These are phyloP conservation scores for Zygosaccharomyces gambellarensis DNA, from an alignment of 805 yeast species.

Conservation along the genomic window DNA sequence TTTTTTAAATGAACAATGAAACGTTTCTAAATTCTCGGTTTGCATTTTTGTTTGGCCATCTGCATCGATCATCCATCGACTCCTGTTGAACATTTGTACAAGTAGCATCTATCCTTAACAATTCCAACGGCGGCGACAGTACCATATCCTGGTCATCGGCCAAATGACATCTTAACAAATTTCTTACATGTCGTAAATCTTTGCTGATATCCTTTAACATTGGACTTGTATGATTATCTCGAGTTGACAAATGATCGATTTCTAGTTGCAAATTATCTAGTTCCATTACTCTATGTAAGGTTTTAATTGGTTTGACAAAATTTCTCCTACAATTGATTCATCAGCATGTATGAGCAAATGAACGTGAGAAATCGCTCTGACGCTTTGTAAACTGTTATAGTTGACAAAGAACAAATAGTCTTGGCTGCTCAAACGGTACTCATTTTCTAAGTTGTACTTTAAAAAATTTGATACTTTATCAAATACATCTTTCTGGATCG, in stretches of 20 bases:
- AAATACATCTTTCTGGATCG: slow-evolving; percentile 40
- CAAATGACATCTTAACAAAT: neutral
- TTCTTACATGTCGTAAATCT: slow-evolving; percentile 4
- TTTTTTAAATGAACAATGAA: slow-evolving; percentile 14
- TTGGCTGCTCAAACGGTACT: slow-evolving; percentile 20
- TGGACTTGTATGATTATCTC: no score
- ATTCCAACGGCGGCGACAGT: neutral
- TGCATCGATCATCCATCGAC: slow-evolving; percentile 25
- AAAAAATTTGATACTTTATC: slow-evolving; percentile 43
- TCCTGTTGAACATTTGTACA: slow-evolving; percentile 18
- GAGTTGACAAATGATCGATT: neutral
- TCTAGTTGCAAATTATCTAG: slow-evolving; percentile 1
- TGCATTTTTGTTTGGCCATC: slow-evolving; percentile 1
- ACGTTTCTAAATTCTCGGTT: slow-evolving; percentile 14
- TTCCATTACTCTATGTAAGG: neutral
- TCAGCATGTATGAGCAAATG: slow-evolving; percentile 49
- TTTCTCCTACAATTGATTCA: slow-evolving; percentile 1
- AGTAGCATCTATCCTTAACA: slow-evolving; percentile 13
- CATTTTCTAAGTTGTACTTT: slow-evolving; percentile 37
- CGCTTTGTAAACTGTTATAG: slow-evolving; percentile 66
- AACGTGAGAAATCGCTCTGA: slow-evolving; percentile 61
- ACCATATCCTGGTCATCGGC: neutral
- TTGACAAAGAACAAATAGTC: slow-evolving; percentile 64
- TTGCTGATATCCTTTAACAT: slow-evolving; percentile 2
- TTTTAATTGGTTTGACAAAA: slow-evolving; percentile 7